Evolutionary conservation across 441 rosid genomes (phyloP), one percentile per base, ranked within the genome.

Genomic region (Adansonia rubrostipa): DNA sequence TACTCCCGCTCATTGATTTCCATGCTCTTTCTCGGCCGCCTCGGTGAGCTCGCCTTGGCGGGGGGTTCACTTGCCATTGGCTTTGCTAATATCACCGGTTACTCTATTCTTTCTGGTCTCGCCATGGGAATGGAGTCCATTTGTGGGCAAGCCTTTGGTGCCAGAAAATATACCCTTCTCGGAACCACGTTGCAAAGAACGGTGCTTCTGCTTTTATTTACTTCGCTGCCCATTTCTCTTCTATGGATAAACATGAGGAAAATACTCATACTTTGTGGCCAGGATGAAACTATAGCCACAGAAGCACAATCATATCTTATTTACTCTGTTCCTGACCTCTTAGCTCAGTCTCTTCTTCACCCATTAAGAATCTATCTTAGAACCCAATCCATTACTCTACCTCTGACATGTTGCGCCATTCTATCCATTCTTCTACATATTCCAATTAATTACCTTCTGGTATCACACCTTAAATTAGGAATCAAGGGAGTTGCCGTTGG

Each of bases 121-220:
- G 91, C 96, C 77, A 89, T 89, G 90, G 99, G 98, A 1, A 94
- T 93, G 90, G 99, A 96, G 71, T 92, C 98, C 9, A 90, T 93
- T 40, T 96, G 99, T 77, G 93, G 96, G 0, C 99, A 96, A 80
- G 97, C 98, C 45, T 89, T 88, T 33, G 99, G 99, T 6, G 99
- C 99, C 42, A 83, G 81, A 73, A 92, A 83, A 4, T 87, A 87
- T 61, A 80, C 56, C 69, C 86, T 92, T 64, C 90, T 93, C 3
- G 89, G 91, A 48, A 81, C 84, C 17, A 85, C 93, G 48, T 80
- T 95, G 80, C 97, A 89, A 80, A 79, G 94, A 82, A 88, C 94
- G 3, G 78, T 92, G 51, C 86, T 92, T 28, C 62, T 92, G 57
- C 96, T 95, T 61, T 22, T 87, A 3, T 10, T 87, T n/a, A 76